A percentile compares a stretch with the other conserved stretches of the same genome.
Conservation (phyloP, 176 grass and related monocot species). For the Carex kokanica region DNA sequence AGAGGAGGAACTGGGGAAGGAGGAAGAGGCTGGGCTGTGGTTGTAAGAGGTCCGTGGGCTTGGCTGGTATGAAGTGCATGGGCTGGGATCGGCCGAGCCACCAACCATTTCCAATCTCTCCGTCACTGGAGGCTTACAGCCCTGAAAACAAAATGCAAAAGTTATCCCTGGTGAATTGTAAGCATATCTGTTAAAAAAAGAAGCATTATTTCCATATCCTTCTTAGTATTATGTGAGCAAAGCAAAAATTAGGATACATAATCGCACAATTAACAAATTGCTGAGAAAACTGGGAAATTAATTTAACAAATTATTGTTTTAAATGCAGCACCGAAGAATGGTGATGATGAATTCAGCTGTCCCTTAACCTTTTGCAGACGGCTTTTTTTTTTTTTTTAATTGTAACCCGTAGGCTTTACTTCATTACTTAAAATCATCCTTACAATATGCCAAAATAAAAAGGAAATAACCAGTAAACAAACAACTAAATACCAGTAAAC, state of each 20-base stretch:
- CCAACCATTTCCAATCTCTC: conserved; percentile 25
- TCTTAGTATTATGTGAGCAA: background rate
- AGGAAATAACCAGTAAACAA: no score
- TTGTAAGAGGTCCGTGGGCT: conserved; percentile 49
- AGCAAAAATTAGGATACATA: conserved; percentile 6
- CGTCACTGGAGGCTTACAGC: conserved; percentile 39
- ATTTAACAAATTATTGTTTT: background rate
- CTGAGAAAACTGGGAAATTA: background rate
- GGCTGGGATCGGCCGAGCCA: conserved; percentile 40
- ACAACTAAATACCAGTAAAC: no score
- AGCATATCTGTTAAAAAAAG: background rate
- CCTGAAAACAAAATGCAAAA: conserved; percentile 33
- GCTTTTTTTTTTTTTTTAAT: background rate
- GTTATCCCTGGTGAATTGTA: background rate
- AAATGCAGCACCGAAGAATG: background rate
- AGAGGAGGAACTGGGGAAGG: conserved; percentile 45
- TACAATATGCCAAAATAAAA: no score
- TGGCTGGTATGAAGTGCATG: conserved; percentile 44
- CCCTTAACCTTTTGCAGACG: background rate
- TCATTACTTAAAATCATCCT: no score
- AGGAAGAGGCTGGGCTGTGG: conserved; percentile 46
- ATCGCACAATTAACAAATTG: background rate
- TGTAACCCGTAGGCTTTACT: no score
- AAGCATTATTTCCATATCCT: background rate
- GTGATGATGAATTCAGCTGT: background rate